Evolutionary conservation across 2,329 filamentous ascomycete genomes (phyloP), one percentile per base, ranked within the genome.

Genomic region (Exophiala xenobiotica): DNA sequence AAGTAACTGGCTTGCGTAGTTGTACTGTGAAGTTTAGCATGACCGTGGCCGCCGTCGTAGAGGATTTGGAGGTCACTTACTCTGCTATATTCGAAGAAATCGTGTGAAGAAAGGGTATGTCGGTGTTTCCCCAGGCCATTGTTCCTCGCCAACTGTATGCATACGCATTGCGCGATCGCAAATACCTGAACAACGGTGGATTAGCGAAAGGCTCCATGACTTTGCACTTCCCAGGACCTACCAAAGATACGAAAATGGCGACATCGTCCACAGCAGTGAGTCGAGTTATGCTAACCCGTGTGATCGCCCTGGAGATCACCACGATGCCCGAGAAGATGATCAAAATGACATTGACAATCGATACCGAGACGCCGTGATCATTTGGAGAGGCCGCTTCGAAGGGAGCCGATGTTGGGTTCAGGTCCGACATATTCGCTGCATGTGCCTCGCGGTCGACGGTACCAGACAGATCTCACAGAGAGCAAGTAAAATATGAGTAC

Each of bases 1-100:
- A 19, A 53, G 35, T 7, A 53, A 11, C 16, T 48, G 43, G 20
- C 6, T 31, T 9, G 44, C 44, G 19, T 53, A 49, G 14, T 40
- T 48, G 37, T 31, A 48, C 44, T 53, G 16, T 8, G 3, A 22
- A 20, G n/a, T 12, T 48, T 11, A 48, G 31, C 31, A n/a, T n/a
- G n/a, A n/a, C n/a, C n/a, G n/a, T n/a, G n/a, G n/a, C n/a, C n/a
- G n/a, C n/a, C n/a, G n/a, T n/a, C n/a, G n/a, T n/a, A n/a, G n/a
- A n/a, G n/a, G n/a, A n/a, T 41, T 40, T 29, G 19, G 14, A 11
- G 16, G 16, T 24, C 6, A 31, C 27, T 9, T 31, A 31, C 27
- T 11, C 27, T 4, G 27, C 27, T 31, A 31, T 31, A 31, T 11
- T 31, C 27, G 27, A 31, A 31, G 27, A 31, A 31, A 12, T 31